These are phyloP conservation scores for Moesziomyces sp. DNA, from an alignment of 1,284 basidiomycete species.

Conservation along the genomic window DNA sequence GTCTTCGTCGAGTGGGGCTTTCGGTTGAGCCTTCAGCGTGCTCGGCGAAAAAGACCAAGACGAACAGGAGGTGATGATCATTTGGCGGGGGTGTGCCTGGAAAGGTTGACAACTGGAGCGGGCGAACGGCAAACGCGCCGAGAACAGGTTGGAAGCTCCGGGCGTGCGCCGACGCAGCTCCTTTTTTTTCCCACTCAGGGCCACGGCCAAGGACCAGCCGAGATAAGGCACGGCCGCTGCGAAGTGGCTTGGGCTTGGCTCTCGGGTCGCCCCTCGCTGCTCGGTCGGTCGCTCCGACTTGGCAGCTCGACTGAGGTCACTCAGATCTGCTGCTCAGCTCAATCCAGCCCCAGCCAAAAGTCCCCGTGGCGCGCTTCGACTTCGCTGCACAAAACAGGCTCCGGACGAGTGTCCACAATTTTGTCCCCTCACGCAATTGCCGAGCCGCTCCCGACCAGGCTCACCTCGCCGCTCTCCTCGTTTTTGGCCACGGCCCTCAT, in stretches of 20 bases:
- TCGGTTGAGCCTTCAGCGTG: too few relatives aligned
- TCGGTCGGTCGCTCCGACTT: not conserved
- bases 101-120: too few relatives aligned
- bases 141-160: not conserved
- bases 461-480: too few relatives aligned
- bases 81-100: too few relatives aligned
- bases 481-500: too few relatives aligned
- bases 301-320: not conserved
- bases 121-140: not conserved
- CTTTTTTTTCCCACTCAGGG: not conserved
- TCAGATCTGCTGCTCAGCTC: too few relatives aligned
- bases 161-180: conserved; percentile 5
- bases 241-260: too few relatives aligned
- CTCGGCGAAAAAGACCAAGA: too few relatives aligned
- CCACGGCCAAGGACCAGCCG: not conserved
- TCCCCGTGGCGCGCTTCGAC: not conserved
- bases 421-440: not conserved
- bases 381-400: not conserved
- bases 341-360: too few relatives aligned
- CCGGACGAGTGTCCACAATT: conserved; percentile 38
- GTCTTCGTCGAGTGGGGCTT: too few relatives aligned
- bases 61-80: too few relatives aligned
- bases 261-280: not conserved
- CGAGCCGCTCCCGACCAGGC: not conserved
- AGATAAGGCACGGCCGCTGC: not conserved